phyloP scores from a whole-genome alignment of 805 yeast species.

The Vanderwaltozyma verrucispora region DNA sequence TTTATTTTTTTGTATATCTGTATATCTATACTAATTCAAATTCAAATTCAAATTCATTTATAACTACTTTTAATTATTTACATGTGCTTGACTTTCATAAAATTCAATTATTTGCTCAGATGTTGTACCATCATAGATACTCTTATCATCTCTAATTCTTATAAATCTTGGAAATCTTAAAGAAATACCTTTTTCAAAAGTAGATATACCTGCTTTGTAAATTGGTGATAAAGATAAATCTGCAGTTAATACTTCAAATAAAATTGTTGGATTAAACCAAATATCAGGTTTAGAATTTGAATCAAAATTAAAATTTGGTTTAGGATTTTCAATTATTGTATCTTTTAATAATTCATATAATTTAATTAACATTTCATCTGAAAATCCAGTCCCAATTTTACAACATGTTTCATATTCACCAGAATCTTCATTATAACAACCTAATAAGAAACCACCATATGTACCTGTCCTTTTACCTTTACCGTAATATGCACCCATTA shows the following conservation, averaged over 20 bases:
- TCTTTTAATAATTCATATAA: slow-evolving; percentile 54
- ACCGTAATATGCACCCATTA: slow-evolving; percentile 89
- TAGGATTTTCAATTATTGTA: slow-evolving; percentile 55
- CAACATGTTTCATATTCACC: slow-evolving; percentile 94
- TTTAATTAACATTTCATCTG: slow-evolving; percentile 65
- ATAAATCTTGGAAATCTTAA: slow-evolving; percentile 82
- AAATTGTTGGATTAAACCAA: slow-evolving; percentile 81
- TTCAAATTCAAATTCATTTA: too few relatives aligned
- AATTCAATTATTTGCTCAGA: slow-evolving; percentile 78
- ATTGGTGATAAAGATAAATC: slow-evolving; percentile 83
- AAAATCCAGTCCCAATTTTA: slow-evolving; percentile 95
- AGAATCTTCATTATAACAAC: slow-evolving; percentile 80
- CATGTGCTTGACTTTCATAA: slow-evolving; percentile 58
- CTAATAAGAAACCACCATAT: slow-evolving; percentile 89
- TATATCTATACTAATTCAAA: too few relatives aligned
- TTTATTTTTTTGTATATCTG: too few relatives aligned
- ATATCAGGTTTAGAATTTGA: slow-evolving; percentile 76
- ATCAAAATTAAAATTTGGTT: slow-evolving; percentile 58
- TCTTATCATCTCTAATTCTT: slow-evolving; percentile 76
- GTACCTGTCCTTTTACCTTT: slow-evolving; percentile 90
- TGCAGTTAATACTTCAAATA: slow-evolving; percentile 87
- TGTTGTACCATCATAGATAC: slow-evolving; percentile 75
- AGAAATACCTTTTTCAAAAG: slow-evolving; percentile 74
- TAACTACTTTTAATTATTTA: slow-evolving; percentile 1
- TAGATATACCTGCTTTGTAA: slow-evolving; percentile 71